phyloP scores from a whole-genome alignment of 148 eudicot genomes.

The Persicaria tinctoria region DNA sequence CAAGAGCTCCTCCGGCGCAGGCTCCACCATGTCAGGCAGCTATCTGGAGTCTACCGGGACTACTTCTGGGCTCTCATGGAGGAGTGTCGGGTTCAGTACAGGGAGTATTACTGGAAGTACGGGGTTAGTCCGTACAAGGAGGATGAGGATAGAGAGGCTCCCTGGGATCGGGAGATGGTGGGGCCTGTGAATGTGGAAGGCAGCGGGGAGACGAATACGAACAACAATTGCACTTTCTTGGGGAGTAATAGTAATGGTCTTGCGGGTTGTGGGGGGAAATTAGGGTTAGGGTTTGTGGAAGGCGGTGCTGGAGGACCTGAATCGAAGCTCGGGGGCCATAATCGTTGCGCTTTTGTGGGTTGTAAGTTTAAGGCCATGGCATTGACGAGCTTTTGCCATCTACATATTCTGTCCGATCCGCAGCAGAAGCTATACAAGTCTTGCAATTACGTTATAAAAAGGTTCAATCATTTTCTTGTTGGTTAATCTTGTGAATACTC shows the following conservation, averaged over 20 bases:
- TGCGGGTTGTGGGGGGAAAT: constrained; percentile 15
- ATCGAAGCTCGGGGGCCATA: constrained; percentile 16
- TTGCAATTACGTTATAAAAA: constrained; percentile 39
- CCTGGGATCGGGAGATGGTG: neutral
- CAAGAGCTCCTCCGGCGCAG: constrained; percentile 40
- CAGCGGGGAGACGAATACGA: constrained; percentile 15
- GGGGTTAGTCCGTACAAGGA: constrained; percentile 35
- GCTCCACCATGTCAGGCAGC: constrained; percentile 20
- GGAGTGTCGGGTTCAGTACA: constrained; percentile 28
- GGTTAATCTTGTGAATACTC: neutral
- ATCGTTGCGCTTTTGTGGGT: constrained; percentile 30
- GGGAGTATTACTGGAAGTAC: constrained; percentile 39
- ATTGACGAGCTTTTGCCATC: constrained; percentile 37
- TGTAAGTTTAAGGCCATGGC: constrained; percentile 57
- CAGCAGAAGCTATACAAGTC: constrained; percentile 49
- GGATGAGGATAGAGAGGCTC: constrained; percentile 19
- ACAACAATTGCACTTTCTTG: neutral
- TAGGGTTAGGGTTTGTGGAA: constrained; percentile 37
- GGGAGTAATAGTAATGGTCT: neutral
- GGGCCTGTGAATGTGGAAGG: constrained; percentile 16
- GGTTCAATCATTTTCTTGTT: neutral
- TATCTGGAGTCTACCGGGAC: constrained; percentile 32
- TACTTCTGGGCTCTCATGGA: constrained; percentile 61
- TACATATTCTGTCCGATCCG: constrained; percentile 47
- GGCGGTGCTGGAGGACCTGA: constrained; percentile 23